Evolutionary conservation across 169 alveolate genomes (phyloP), one percentile per base, ranked within the genome.

Genomic region (Plasmodium inui): DNA sequence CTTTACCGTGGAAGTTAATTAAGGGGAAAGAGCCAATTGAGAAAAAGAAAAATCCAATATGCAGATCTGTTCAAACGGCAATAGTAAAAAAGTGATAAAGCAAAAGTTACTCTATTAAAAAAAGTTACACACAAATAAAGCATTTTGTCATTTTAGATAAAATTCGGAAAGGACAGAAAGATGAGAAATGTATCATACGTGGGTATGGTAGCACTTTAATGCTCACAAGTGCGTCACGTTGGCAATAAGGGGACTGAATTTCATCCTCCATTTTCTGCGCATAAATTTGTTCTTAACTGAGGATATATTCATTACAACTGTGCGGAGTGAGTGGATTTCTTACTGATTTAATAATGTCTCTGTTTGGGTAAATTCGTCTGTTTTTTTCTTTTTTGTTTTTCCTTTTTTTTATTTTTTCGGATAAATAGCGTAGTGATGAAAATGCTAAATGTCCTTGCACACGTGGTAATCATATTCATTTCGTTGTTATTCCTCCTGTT

Each of bases 71-170:
- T 55, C 26, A 55, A 14, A 55, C 7, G 26, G 71, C n/a, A 55
- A 17, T 55, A 55, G n/a, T 55, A 55, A 55, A 55, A 55, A 55
- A 57, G 34, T 57, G 67, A 82, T 28, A n/a, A 34, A 2, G 44
- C 28, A 14, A 76, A 82, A 14, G 19, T 19, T 26, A 14, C 12
- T 26, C 71, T 44, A 0, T 28, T 30, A 14, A 46, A 32, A 32
- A 8, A 84, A 84, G 22, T 22, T 84, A 39, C 17, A 37, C 34
- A 50, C 17, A 44, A 84, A 50, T 70, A 32, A 72, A 26, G 92
- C 71, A 84, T 71, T 72, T 84, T 10, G 71, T 32, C 46, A 84
- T 41, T 84, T 71, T 84, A 55, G 5, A n/a, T 44, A 84, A 84
- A 28, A 84, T 41, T 37, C 71, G n/a, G n/a, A 84, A 84, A 39